Conservation (phyloP, 2,329 filamentous ascomycete species). For the Aureobasidium sp. region DNA sequence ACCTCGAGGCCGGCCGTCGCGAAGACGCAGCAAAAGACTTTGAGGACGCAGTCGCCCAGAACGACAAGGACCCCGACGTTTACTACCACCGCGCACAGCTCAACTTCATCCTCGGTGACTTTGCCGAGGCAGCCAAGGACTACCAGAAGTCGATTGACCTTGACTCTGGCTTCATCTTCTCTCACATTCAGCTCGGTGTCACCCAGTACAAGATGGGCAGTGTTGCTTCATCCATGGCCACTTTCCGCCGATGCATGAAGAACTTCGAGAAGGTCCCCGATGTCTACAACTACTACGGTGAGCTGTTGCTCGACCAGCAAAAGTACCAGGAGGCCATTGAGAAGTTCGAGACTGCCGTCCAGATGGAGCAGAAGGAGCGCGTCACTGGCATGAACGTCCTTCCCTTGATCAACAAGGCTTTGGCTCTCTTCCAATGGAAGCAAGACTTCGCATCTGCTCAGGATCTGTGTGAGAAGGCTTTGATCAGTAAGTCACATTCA, state of each 20-base stretch:
- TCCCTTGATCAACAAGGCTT: conserved; percentile 95
- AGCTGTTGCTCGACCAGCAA: conserved; percentile 91
- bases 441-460: conserved; percentile 92
- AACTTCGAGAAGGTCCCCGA: conserved; percentile 95
- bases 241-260: conserved; percentile 95
- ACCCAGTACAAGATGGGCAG: conserved; percentile 99
- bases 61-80: conserved; percentile 87
- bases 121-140: conserved; percentile 89
- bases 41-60: conserved; percentile 73
- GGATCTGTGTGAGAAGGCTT: conserved; percentile 91
- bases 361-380: conserved; percentile 94
- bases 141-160: conserved; percentile 99
- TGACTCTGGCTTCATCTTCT: conserved; percentile 95
- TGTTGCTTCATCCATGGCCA: conserved; percentile 95
- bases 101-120: conserved; percentile 95
- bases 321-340: conserved; percentile 93
- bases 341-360: conserved; percentile 97
- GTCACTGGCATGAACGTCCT: conserved; percentile 96
- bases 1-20: conserved; percentile 81
- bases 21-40: conserved; percentile 87
- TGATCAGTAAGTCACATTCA: conserved; percentile 66
- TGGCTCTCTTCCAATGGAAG: conserved; percentile 97
- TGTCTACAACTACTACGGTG: conserved; percentile 99
- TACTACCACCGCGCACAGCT: conserved; percentile 98
- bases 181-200: conserved; percentile 96